Conservation (phyloP, 1,139 yeast genomes). For the Yamadazyma mexicana region DNA sequence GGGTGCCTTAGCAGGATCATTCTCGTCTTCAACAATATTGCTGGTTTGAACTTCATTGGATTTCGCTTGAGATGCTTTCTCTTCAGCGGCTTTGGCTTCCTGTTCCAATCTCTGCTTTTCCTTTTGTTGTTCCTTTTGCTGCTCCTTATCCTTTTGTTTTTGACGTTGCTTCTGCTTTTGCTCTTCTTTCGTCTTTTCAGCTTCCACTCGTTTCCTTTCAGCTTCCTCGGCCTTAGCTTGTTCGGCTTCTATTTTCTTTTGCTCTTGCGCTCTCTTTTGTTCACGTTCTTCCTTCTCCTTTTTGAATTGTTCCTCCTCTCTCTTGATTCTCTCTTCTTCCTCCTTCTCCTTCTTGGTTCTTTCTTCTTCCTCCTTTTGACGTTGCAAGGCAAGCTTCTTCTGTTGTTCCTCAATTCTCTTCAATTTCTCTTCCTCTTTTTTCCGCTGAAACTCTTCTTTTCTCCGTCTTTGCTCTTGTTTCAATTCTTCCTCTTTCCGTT, state of each 20-base stretch:
- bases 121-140: neutral
- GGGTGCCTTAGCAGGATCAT: neutral
- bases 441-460: conserved; percentile 50
- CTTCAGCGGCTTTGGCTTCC: neutral
- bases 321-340: conserved; percentile 43
- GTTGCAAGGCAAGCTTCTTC: conserved; percentile 46
- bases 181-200: neutral
- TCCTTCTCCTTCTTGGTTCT: conserved; percentile 40
- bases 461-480: conserved; percentile 45
- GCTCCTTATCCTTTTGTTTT: conserved; percentile 2
- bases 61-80: neutral
- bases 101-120: neutral
- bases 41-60: neutral
- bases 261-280: conserved; percentile 27
- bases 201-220: neutral
- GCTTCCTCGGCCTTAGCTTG: neutral
- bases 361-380: conserved; percentile 52
- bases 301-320: conserved; percentile 24
- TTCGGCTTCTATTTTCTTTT: neutral
- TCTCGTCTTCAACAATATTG: neutral
- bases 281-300: conserved; percentile 52
- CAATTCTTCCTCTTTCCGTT: conserved; percentile 34
- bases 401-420: conserved; percentile 43
- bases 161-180: neutral
- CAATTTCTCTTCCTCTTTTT: conserved; percentile 56